Percentiles rank a stretch among this genome's conserved stretches.
Evolutionary conservation across 148 eudicot genomes (phyloP).

Genomic region (Rhododendron williamsianum): DNA sequence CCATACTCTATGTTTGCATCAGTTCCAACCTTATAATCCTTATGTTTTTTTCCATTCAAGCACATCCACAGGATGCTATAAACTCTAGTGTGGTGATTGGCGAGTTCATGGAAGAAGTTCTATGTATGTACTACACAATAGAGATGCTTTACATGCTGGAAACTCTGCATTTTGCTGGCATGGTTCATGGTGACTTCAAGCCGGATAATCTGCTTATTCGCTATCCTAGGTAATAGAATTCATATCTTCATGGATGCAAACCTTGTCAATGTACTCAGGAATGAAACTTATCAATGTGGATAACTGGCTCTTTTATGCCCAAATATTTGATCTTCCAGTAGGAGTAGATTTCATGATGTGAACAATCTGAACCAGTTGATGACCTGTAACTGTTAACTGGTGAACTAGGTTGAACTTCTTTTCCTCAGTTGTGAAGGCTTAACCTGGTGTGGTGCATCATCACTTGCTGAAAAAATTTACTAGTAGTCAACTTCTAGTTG

Average conservation of each 20-base stretch:
- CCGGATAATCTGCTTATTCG: conserved; percentile 96
- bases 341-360: neutral
- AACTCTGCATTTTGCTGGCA: conserved; percentile 60
- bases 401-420: neutral
- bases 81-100: conserved; percentile 63
- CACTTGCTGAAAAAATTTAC: neutral
- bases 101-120: conserved; percentile 76
- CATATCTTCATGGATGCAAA: neutral
- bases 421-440: neutral
- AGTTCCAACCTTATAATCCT: neutral
- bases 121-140: conserved; percentile 86
- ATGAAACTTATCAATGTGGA: neutral
- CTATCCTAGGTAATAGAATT: conserved; percentile 57
- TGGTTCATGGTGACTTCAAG: conserved; percentile 95
- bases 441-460: neutral
- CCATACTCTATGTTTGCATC: conserved; percentile 16
- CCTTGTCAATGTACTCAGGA: neutral
- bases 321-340: neutral
- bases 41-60: conserved; percentile 6
- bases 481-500: neutral
- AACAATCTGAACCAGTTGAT: neutral
- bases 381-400: neutral
- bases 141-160: conserved; percentile 92
- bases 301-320: neutral
- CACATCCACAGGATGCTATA: conserved; percentile 75